Evolutionary conservation across 176 grass and related monocot genomes (phyloP).

Genomic region (Elymus sibiricus): DNA sequence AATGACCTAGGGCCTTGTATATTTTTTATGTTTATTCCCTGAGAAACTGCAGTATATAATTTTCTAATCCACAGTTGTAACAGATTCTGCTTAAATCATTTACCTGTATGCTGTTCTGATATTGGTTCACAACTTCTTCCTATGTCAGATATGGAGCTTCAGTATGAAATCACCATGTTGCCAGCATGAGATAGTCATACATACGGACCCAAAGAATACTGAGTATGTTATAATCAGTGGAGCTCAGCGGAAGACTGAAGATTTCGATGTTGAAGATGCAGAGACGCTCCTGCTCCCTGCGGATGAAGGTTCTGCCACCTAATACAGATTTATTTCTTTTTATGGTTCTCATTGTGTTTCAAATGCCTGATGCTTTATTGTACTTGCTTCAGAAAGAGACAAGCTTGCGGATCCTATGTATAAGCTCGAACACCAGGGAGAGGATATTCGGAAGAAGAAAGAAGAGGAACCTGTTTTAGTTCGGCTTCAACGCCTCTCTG

Average conservation of each 20-base stretch:
- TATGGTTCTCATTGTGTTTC: not conserved
- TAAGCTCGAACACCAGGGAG: slow-evolving; percentile 89
- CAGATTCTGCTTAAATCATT: not conserved
- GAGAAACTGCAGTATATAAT: not conserved
- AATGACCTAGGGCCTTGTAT: not conserved
- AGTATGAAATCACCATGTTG: slow-evolving; percentile 98
- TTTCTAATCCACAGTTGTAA: not conserved
- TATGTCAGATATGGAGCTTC: slow-evolving; percentile 91
- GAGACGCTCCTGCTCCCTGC: slow-evolving; percentile 85
- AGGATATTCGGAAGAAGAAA: slow-evolving; percentile 94
- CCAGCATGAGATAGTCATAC: slow-evolving; percentile 87
- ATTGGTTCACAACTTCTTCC: not conserved
- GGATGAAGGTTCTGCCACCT: slow-evolving; percentile 64
- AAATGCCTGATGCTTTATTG: slow-evolving; percentile 28
- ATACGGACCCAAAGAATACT: slow-evolving; percentile 95
- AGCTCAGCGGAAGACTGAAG: slow-evolving; percentile 84
- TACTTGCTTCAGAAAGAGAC: slow-evolving; percentile 67
- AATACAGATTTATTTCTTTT: not conserved
- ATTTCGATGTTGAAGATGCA: slow-evolving; percentile 90
- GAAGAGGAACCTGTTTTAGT: slow-evolving; percentile 85
- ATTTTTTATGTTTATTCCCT: not conserved
- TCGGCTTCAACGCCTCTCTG: slow-evolving; percentile 79
- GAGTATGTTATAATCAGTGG: slow-evolving; percentile 91
- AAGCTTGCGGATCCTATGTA: slow-evolving; percentile 95
- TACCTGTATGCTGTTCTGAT: not conserved